Evolutionary conservation across 768 basidiomycete genomes (phyloP).

Genomic region (Pisolithus orientalis): DNA sequence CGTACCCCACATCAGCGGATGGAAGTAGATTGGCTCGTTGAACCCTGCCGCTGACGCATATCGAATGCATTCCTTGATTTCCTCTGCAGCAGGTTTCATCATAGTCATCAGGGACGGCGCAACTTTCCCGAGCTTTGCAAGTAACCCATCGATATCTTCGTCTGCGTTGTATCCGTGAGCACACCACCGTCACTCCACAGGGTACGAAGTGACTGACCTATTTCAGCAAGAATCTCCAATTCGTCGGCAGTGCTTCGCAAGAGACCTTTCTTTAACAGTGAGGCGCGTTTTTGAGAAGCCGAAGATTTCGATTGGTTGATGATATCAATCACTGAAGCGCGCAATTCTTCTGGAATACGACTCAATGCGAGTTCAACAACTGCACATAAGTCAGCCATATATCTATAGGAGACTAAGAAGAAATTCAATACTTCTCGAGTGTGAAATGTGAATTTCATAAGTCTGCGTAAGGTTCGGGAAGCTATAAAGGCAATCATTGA

Average conservation of each 20-base stretch:
- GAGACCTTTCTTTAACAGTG: constrained; percentile 65
- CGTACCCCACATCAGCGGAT: constrained; percentile 66
- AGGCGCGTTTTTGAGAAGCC: constrained; percentile 60
- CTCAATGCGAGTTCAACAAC: constrained; percentile 62
- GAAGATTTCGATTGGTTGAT: constrained; percentile 61
- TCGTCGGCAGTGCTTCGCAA: constrained; percentile 65
- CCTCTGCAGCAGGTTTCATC: constrained; percentile 47
- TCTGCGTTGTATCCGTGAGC: constrained; percentile 30
- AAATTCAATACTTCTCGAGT: constrained; percentile 56
- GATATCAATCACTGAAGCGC: constrained; percentile 54
- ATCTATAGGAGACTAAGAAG: neutral
- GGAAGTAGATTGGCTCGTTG: constrained; percentile 54
- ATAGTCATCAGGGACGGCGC: constrained; percentile 46
- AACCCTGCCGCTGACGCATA: constrained; percentile 60
- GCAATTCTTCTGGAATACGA: constrained; percentile 53
- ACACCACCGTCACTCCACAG: neutral
- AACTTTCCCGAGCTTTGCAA: constrained; percentile 52
- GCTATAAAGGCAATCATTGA: constrained; percentile 57
- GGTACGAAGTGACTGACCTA: constrained; percentile 34
- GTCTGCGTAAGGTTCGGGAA: constrained; percentile 64
- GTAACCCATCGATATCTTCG: constrained; percentile 53
- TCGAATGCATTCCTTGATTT: constrained; percentile 58
- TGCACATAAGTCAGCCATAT: constrained; percentile 22
- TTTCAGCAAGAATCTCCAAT: constrained; percentile 62
- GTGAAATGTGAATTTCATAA: constrained; percentile 76